Conservation (phyloP, 495 filamentous ascomycete species). For the Penicillium paxilli region DNA sequence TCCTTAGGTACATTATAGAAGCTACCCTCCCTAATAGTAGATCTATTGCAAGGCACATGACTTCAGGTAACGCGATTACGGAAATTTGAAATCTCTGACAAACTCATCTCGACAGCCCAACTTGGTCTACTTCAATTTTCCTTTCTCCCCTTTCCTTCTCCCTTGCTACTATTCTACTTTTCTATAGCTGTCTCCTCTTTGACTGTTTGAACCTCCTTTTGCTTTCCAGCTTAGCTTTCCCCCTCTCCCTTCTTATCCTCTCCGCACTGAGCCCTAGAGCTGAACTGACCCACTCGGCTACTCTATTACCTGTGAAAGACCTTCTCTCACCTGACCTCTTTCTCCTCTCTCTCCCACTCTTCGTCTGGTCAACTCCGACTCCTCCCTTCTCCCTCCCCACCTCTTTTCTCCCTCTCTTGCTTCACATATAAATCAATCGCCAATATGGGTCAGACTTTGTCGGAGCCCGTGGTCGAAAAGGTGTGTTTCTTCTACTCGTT, state of each 20-base stretch:
- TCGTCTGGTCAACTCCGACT: conserved; percentile 21
- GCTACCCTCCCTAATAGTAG: too few species aligned
- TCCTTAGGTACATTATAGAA: background rate
- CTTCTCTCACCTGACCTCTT: conserved; percentile 32
- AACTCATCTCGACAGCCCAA: background rate
- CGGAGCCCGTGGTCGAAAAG: conserved; percentile 98
- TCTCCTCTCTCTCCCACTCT: conserved; percentile 16
- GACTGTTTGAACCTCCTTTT: conserved; percentile 2
- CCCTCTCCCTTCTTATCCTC: conserved; percentile 25
- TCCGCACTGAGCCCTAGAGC: too few species aligned
- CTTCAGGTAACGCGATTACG: background rate
- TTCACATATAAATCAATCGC: conserved; percentile 27
- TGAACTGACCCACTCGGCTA: conserved; percentile 29
- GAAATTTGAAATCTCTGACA: background rate
- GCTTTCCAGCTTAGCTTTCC: too few species aligned
- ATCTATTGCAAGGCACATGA: too few species aligned
- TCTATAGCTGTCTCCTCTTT: background rate
- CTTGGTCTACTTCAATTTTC: background rate
- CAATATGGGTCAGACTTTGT: conserved; percentile 97
- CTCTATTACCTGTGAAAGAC: conserved; percentile 34
- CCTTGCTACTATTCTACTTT: background rate
- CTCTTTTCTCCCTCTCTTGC: conserved; percentile 2
- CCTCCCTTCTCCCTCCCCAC: background rate
- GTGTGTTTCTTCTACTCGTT: conserved; percentile 52
- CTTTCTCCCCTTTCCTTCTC: background rate